Evolutionary conservation across 345 rosid species (phyloP), one percentile per base, ranked within the genome.

Genomic region (Salix udensis): DNA sequence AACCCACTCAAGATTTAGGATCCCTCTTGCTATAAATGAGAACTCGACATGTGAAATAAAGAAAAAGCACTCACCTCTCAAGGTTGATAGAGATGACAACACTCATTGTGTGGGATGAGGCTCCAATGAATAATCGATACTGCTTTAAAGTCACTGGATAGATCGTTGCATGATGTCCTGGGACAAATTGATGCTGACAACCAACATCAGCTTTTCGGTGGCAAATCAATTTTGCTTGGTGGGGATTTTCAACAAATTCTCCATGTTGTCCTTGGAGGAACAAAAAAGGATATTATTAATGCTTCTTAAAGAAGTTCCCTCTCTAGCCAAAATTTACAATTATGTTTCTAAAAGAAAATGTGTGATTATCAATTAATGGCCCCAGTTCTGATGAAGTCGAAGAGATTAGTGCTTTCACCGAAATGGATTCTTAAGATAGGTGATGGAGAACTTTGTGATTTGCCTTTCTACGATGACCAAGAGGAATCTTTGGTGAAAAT

Each of bases 341-440:
- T 7, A 4, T 48, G 1, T 16, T 2, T 7, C 24, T 70, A 0
- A 50, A 26, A 9, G 0, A 50, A 70, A 70, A 70, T 30, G 18
- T 50, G 18, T 0, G 16, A 2, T 4, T 68, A 4, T 12, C 3
- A 7, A 11, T 4, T 24, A 10, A 21, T 4, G 28, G 31, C 2
- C 5, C 13, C 0, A 40, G 6, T 3, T 10, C 12, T 1, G 1
- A 10, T 2, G 16, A 10, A 34, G 15, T 5, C 0, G 11, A 53
- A 3, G 4, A n/a, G n/a, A 1, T 28, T 1, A 4, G 0, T 0
- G 0, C 8, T 0, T 72, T 72, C n/a, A n/a, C n/a, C n/a, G n/a
- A 1, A 52, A 14, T 70, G 64, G 44, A 14, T 71, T 0, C 5
- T 50, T 1, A 0, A 6, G 1, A 10, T 71, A 6, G 44, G 64